Conservation (phyloP, 2,329 filamentous ascomycete genomes). For the Didymella arachidicola region DNA sequence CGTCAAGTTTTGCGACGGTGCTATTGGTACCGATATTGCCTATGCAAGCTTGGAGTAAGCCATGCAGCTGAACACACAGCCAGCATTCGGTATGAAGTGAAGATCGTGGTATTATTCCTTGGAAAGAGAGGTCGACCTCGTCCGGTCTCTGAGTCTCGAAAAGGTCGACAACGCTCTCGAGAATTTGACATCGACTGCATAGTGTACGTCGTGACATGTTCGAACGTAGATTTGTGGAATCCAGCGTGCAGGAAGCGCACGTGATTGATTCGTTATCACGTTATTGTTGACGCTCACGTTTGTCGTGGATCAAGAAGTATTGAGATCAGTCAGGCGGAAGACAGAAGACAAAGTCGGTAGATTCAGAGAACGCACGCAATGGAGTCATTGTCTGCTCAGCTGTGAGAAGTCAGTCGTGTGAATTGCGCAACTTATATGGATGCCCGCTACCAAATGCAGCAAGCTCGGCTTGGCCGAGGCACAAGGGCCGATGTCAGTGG, state of each 20-base stretch:
- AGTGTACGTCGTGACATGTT: no score
- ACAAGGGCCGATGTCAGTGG: conserved; percentile 4
- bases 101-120: not conserved
- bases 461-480: conserved; percentile 3
- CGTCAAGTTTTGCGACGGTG: not conserved
- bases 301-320: no score
- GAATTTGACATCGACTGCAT: no score
- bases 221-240: no score
- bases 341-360: conserved; percentile 1
- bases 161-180: no score
- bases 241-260: no score
- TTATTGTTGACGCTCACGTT: no score
- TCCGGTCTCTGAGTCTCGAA: not conserved
- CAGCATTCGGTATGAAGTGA: not conserved
- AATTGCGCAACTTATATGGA: not conserved
- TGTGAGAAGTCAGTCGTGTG: not conserved
- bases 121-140: not conserved
- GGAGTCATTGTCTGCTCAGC: not conserved
- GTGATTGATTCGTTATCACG: not conserved
- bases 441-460: not conserved
- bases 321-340: not conserved
- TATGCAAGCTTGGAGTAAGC: not conserved
- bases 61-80: not conserved
- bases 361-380: not conserved
- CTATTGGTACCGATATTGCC: not conserved